Evolutionary conservation across 345 rosid genomes (phyloP), one percentile per base, ranked within the genome.

Genomic region (Lepidium africanum): DNA sequence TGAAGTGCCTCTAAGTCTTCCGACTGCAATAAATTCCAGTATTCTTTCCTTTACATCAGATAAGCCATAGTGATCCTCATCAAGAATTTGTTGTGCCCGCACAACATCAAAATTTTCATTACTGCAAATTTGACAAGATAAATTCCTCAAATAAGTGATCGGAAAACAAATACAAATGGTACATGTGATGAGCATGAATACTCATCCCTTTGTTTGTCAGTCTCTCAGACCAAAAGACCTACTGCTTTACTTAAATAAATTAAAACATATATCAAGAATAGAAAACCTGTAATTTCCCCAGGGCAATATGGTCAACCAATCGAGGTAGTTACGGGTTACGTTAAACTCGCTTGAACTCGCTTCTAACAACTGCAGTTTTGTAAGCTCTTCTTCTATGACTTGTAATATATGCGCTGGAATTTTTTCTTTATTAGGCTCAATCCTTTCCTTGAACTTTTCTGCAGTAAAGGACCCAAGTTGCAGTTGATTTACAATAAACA

Each of bases 261-360:
- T 15, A 0, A 39, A 12, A 21, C 14, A 27, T 36, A 53, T 54
- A 72, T 42, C 41, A 77, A 63, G 39, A 66, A 43, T 57, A 67
- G 39, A 62, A 15, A 56, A 91, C 99, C 99, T 95, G 85, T 86
- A 91, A 77, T 84, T 87, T 73, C 99, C 97, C 97, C 97, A 95
- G 46, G 99, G 99, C 71, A 95, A 75, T 2, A 81, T 84, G 39
- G 99, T 95, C 82, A 91, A 76, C 99, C 99, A 95, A 84, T 95
- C 99, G 76, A 95, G 83, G 81, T 95, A 95, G 78, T 89, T 95
- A 66, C 99, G 96, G 75, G 99, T 95, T 59, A 95, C 99, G 76
- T 91, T 95, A 82, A 95, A 95, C 83, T 95, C 99, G 82, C 99
- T 95, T 23, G 99, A 95, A 79, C 99, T 95, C 65, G 99, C 96